Base-by-base conservation (phyloP, 805 yeast genomes). In the Ogataea allantospora region DNA sequence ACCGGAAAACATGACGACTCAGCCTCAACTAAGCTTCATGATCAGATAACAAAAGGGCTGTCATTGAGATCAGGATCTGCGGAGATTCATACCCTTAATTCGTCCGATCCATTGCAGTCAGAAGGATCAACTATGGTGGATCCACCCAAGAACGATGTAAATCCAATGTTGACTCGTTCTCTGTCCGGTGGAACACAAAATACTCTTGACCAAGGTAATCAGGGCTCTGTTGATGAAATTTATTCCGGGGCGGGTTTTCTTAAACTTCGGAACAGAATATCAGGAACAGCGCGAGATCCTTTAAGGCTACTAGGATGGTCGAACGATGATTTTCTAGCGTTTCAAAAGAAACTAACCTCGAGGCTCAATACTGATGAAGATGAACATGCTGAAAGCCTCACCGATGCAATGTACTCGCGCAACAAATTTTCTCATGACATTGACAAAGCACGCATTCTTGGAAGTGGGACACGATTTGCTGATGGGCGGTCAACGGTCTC, bases 301-400 rank as follows among this genome's bases (percentile, higher is more conserved):
- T 20, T 31, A 8, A 25, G 25, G 25, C 19, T 39, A 2, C 38
- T 42, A 12, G 48, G 54, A 14, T 50, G 54, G 54, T 35, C 53
- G 11, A 46, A 46, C 25, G 43, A 46, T 26, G 50, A 48, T 7
- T 42, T 50, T 20, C 28, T 42, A 8, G 30, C 34, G 3, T 48
- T 50, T 18, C 49, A 48, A 7, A 30, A 32, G 11, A 41, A 35
- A 30, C 15, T 47, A 7, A 24, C 40, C 7, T 24, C 38, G 4
- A 34, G 23, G 12, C 12, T 25, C 27, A 21, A 4, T 7, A 11
- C 12, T 4, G 27, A 25, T 14, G 27, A 25, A 9, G 27, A 11
- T 8, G 27, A 25, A 3, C 10, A n/a, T n/a, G n/a, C 6, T 7
- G 12, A 14, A 10, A 24, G 27, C 12, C 7, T 13, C 4, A n/a